Percentiles rank a stretch among this genome's conserved stretches.
Evolutionary conservation across 345 rosid species (phyloP).

Genomic region (Rhizophora mangle): DNA sequence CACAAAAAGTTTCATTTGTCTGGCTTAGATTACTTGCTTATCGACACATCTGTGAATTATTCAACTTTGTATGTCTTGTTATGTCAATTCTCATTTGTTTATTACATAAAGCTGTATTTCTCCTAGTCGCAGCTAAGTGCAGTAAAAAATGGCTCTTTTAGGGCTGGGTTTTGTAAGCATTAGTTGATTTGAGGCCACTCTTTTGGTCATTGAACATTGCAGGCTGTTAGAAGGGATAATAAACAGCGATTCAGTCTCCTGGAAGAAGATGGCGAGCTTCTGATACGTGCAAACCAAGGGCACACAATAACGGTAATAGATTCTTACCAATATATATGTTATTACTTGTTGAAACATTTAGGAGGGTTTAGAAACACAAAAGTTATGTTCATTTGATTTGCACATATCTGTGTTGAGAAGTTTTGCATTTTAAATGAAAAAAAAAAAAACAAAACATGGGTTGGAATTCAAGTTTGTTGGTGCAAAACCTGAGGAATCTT

Average conservation of each 20-base stretch:
- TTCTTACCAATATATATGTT: background rate
- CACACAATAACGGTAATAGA: constrained; percentile 61
- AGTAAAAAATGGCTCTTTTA: background rate
- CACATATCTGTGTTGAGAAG: background rate
- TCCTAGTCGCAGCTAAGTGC: background rate
- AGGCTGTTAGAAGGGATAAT: constrained; percentile 84
- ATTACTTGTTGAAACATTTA: background rate
- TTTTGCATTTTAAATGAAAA: background rate
- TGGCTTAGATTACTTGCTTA: too few relatives aligned
- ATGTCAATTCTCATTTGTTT: too few relatives aligned
- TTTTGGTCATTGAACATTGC: constrained; percentile 16
- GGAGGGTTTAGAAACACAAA: background rate
- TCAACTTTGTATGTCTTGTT: too few relatives aligned
- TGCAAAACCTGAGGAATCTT: background rate
- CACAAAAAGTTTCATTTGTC: too few relatives aligned
- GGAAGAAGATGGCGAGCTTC: constrained; percentile 72
- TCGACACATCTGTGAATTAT: background rate
- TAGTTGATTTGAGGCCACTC: background rate
- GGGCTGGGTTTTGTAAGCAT: background rate
- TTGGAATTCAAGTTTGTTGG: background rate
- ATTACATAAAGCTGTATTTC: background rate
- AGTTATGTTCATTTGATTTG: too few relatives aligned
- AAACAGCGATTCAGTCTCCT: constrained; percentile 77
- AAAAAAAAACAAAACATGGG: too few relatives aligned
- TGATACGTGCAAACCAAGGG: constrained; percentile 94